Conservation (phyloP, 164 flowering plant genomes). For the Vitis rotundifolia region DNA sequence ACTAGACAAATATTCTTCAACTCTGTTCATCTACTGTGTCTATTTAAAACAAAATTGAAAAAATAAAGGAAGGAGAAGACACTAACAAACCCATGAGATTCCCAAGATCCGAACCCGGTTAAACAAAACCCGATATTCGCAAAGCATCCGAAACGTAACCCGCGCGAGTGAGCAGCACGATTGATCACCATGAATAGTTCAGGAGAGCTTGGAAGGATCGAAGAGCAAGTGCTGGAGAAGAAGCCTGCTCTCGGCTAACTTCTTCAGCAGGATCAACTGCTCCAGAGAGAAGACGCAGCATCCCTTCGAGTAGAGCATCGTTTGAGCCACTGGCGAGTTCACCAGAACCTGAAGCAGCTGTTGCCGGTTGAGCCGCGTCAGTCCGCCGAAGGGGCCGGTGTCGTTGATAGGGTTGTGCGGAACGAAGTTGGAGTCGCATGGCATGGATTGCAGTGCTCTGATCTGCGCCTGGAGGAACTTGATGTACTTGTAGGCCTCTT, state of each 20-base stretch:
- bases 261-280: constrained; percentile 37
- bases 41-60: too few species aligned
- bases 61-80: too few species aligned
- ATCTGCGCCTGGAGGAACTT: constrained; percentile 69
- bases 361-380: constrained; percentile 51
- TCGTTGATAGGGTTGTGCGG: neutral
- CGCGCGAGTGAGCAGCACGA: neutral
- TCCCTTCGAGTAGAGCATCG: constrained; percentile 39
- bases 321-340: constrained; percentile 62
- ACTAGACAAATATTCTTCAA: too few species aligned
- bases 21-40: too few species aligned
- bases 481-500: constrained; percentile 69
- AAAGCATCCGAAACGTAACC: too few species aligned
- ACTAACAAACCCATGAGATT: too few species aligned
- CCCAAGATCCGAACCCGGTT: too few species aligned
- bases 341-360: constrained; percentile 58
- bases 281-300: constrained; percentile 59
- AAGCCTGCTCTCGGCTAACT: constrained; percentile 20
- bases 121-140: too few species aligned
- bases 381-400: constrained; percentile 13
- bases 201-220: neutral
- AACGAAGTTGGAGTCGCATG: constrained; percentile 21
- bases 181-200: neutral
- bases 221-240: constrained; percentile 12
- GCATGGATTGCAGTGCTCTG: constrained; percentile 61